phyloP scores from a whole-genome alignment of 176 grass and related monocot species.

The Musa troglodytarum region DNA sequence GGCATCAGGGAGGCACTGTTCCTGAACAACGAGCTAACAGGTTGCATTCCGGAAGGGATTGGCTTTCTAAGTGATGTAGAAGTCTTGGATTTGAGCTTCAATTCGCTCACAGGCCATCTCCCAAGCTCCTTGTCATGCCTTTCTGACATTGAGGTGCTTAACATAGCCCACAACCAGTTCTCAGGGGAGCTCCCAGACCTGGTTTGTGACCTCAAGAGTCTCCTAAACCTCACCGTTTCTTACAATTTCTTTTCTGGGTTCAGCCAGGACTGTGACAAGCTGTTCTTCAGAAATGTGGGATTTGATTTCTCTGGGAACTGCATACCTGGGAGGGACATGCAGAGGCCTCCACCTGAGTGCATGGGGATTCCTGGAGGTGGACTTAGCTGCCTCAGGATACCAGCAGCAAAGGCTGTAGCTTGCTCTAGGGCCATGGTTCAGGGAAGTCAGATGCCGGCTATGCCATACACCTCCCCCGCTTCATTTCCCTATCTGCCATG shows the following conservation, averaged over 20 bases:
- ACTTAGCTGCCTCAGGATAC: conserved; percentile 67
- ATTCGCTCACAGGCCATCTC: conserved; percentile 54
- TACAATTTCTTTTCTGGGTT: conserved; percentile 95
- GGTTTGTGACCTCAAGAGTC: conserved; percentile 66
- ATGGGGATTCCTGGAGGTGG: conserved; percentile 31
- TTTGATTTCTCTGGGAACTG: conserved; percentile 89
- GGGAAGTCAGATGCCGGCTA: conserved; percentile 27
- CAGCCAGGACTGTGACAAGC: conserved; percentile 44
- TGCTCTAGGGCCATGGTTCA: conserved; percentile 32
- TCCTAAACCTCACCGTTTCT: conserved; percentile 60
- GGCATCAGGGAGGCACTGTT: conserved; percentile 62
- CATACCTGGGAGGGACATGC: conserved; percentile 57
- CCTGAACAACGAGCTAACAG: conserved; percentile 85
- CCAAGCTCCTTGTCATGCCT: conserved; percentile 68
- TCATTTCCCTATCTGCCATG: not conserved
- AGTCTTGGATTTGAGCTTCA: conserved; percentile 88
- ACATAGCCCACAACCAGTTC: conserved; percentile 87
- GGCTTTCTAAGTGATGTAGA: conserved; percentile 49
- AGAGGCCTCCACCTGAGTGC: conserved; percentile 74
- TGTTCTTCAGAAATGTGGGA: conserved; percentile 33
- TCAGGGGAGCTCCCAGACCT: conserved; percentile 60
- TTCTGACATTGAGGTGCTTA: conserved; percentile 69
- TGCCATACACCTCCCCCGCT: conserved; percentile 10
- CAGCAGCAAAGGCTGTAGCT: conserved; percentile 21
- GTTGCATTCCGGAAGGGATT: conserved; percentile 79